A percentile compares a stretch with the other conserved stretches of the same genome.
phyloP scores from a whole-genome alignment of 2,329 filamentous ascomycete genomes.

The Fusarium heterosporum region DNA sequence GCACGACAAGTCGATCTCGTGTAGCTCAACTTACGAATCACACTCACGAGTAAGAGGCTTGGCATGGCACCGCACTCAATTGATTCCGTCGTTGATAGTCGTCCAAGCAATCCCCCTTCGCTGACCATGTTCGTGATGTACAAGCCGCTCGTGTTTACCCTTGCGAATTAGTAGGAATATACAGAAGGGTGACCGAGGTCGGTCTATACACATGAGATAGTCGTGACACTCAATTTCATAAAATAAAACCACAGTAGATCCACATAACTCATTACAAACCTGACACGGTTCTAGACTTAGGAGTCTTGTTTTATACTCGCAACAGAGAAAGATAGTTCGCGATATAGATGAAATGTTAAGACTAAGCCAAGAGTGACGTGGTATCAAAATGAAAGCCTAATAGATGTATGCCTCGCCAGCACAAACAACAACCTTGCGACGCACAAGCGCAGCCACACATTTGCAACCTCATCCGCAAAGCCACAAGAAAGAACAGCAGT shows the following conservation, averaged over 20 bases:
- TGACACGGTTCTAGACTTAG: background rate
- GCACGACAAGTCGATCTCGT: background rate
- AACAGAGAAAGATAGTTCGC: background rate
- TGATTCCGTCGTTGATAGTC: background rate
- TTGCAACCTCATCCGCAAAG: slow-evolving; percentile 33
- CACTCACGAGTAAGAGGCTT: background rate
- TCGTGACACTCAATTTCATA: background rate
- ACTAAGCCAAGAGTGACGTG: slow-evolving; percentile 46
- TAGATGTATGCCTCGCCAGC: slow-evolving; percentile 45
- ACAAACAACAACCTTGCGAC: slow-evolving; percentile 38
- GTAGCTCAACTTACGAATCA: background rate
- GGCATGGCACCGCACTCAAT: background rate
- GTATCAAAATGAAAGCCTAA: slow-evolving; percentile 48
- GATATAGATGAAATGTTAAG: slow-evolving; percentile 28
- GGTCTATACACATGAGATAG: slow-evolving; percentile 1
- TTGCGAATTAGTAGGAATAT: background rate
- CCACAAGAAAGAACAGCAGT: slow-evolving; percentile 31
- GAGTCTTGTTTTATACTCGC: background rate
- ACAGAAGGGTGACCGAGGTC: background rate
- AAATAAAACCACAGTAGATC: background rate
- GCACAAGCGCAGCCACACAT: slow-evolving; percentile 36
- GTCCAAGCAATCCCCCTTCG: too few relatives aligned
- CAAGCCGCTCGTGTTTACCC: background rate
- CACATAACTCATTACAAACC: background rate
- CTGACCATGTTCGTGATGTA: background rate